Evolutionary conservation across 169 alveolate species (phyloP).

Genomic region (Theileria sp.): DNA sequence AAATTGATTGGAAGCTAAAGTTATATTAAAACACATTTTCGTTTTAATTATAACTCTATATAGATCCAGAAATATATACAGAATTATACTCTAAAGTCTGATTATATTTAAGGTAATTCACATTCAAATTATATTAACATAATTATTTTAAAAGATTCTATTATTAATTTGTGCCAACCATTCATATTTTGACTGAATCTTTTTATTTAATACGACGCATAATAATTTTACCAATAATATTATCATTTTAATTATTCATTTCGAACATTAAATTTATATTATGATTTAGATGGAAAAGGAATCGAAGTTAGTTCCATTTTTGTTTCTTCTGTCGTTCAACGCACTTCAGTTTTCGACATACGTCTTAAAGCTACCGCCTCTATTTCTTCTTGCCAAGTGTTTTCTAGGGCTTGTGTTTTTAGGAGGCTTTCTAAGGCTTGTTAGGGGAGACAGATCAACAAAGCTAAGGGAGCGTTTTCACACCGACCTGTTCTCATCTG

Average conservation of each 20-base stretch:
- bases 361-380: conserved; percentile 34
- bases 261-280: too few species aligned
- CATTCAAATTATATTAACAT: too few species aligned
- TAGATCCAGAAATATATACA: not conserved
- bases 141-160: not conserved
- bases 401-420: conserved; percentile 13
- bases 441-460: conserved; percentile 10
- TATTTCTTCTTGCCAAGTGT: conserved; percentile 30
- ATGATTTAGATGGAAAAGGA: conserved; percentile 5
- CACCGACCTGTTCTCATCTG: conserved; percentile 13
- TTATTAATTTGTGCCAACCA: not conserved
- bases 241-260: not conserved
- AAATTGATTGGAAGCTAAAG: not conserved
- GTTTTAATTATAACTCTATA: not conserved
- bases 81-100: not conserved
- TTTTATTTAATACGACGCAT: not conserved
- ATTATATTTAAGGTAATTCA: not conserved
- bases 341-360: conserved; percentile 41
- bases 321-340: conserved; percentile 39
- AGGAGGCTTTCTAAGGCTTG: conserved; percentile 38
- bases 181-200: too few species aligned
- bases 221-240: too few species aligned
- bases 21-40: not conserved
- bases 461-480: conserved; percentile 3
- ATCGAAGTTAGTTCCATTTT: conserved; percentile 8